phyloP scores from a whole-genome alignment of 371 early-diverging fungal genomes.

The Actinomortierella ambigua region DNA sequence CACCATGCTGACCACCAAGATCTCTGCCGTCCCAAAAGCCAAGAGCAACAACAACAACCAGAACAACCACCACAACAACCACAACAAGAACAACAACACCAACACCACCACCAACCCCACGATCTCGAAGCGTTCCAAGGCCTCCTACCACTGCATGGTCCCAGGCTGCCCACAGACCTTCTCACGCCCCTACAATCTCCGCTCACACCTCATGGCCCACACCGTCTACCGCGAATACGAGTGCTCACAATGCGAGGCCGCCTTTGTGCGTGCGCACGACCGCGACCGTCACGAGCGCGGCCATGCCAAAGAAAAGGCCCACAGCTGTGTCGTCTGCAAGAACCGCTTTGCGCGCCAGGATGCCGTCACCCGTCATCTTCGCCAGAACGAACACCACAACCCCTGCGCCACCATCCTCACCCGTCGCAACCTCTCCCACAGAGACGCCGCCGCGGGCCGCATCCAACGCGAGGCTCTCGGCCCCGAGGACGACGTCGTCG shows the following conservation, averaged over 20 bases:
- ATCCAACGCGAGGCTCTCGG: conserved; percentile 14
- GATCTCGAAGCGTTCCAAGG: conserved; percentile 10
- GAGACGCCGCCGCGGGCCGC: conserved; percentile 23
- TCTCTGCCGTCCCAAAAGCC: no score
- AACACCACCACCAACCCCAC: background rate
- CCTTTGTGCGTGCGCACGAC: conserved; percentile 32
- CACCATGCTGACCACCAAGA: no score
- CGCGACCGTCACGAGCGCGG: conserved; percentile 24
- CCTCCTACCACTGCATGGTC: conserved; percentile 14
- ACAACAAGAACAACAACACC: background rate
- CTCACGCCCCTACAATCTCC: conserved; percentile 32
- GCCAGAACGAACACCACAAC: conserved; percentile 18
- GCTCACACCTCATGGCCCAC: conserved; percentile 25
- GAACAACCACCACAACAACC: no score
- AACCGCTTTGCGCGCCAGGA: conserved; percentile 32
- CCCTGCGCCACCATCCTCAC: conserved; percentile 10
- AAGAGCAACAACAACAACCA: no score
- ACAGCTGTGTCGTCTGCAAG: conserved; percentile 26
- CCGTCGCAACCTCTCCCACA: background rate
- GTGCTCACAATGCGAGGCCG: conserved; percentile 19
- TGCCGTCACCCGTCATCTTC: conserved; percentile 33
- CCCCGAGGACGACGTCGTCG: conserved; percentile 17
- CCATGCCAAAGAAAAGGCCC: conserved; percentile 21
- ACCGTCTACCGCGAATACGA: conserved; percentile 12
- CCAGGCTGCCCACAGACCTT: conserved; percentile 24